These are phyloP conservation scores for Polyporus tsugae DNA, from an alignment of 1,284 basidiomycete species.

Conservation along the genomic window DNA sequence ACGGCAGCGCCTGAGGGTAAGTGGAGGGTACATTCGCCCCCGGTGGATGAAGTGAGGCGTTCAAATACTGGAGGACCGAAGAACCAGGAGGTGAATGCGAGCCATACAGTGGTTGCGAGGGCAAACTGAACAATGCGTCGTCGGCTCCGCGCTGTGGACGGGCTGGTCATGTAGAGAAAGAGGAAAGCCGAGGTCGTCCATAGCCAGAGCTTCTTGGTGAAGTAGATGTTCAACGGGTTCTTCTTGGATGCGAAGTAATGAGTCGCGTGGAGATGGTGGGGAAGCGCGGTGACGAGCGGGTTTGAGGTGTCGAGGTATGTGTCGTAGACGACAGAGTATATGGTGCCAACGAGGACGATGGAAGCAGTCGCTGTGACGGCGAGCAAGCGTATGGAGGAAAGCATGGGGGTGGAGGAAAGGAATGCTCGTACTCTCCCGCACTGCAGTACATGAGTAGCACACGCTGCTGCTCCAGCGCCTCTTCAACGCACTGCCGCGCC, in stretches of 20 bases:
- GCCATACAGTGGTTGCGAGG: conserved; percentile 76
- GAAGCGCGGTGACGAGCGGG: conserved; percentile 68
- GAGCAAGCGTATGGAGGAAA: conserved; percentile 24
- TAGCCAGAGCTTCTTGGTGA: conserved; percentile 92
- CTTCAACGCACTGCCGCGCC: no score
- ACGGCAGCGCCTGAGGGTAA: conserved; percentile 66
- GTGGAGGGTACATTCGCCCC: conserved; percentile 81
- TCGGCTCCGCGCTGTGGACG: conserved; percentile 49
- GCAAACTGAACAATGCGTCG: conserved; percentile 64
- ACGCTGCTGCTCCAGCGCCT: background rate
- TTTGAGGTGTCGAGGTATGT: conserved; percentile 77
- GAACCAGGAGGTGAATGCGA: conserved; percentile 88
- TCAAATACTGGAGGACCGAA: conserved; percentile 89
- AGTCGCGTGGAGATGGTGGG: conserved; percentile 71
- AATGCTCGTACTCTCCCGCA: background rate
- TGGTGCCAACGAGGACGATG: conserved; percentile 57
- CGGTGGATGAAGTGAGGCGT: conserved; percentile 77
- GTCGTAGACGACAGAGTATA: conserved; percentile 59
- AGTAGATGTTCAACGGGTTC: conserved; percentile 85
- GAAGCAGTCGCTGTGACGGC: conserved; percentile 36
- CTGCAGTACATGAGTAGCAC: no score
- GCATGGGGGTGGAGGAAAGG: conserved; percentile 25
- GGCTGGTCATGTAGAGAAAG: conserved; percentile 62
- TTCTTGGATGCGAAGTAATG: conserved; percentile 86
- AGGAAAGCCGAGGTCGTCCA: conserved; percentile 86